Base-by-base conservation (phyloP, 2,329 filamentous ascomycete genomes). In the Aspergillus fructus region DNA sequence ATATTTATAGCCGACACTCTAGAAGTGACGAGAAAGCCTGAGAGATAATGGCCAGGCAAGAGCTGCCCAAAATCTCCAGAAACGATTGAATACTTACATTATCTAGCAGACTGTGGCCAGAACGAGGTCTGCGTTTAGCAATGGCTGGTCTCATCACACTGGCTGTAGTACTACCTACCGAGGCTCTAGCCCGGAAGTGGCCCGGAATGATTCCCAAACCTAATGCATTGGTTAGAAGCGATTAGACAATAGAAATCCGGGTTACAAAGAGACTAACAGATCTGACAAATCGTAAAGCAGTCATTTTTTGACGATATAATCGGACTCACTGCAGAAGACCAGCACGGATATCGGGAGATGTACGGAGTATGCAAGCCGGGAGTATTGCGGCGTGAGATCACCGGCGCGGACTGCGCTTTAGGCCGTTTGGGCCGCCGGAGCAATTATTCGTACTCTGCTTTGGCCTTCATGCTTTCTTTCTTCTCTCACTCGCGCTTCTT, bases 131-230 rank as follows among this genome's bases (percentile, higher is more conserved):
- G 15, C 24, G 12, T 49, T 64, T 34, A 64, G 60, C 50, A 41
- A 53, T 41, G n/a, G 34, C 49, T 33, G 30, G 12, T 24, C 17
- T 45, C 47, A 30, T 42, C 19, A 42, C 39, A 27, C 3, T 12
- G 33, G 47, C 17, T 30, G 27, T 11, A 41, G 48, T 30, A 53
- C 15, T 58, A 63, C 74, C 65, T 79, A 96, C 93, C 90, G 89
- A 72, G 91, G 91, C 74, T 97, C 93, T 19, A 97, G 78, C 6
- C 93, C 93, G 5, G 92, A 96, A 62, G 91, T 89, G 64, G 85
- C 84, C 78, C 90, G 85, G 74, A 97, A 97, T 2, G 90, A 93
- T 72, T 89, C 89, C 80, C 91, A 84, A 47, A 96, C 91, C 91
- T 94, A 58, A 12, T 58, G 40, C 49, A 53, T 53, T 19, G 49